These are phyloP conservation scores for Aspergillus neoniger DNA, from an alignment of 2,329 filamentous ascomycete genomes.

Conservation along the genomic window DNA sequence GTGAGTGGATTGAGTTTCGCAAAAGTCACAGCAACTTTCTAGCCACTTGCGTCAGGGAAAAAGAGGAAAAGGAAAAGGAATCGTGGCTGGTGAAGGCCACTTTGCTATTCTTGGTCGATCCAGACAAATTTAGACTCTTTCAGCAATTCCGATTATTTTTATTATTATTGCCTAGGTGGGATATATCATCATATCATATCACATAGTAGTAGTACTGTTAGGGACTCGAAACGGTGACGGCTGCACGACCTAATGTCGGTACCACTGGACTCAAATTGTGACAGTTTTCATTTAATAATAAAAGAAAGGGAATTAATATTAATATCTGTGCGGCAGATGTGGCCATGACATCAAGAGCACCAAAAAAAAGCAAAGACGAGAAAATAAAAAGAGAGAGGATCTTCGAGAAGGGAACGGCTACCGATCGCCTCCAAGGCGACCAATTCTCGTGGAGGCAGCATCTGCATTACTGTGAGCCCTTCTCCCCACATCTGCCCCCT, in stretches of 20 bases:
- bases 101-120: background rate
- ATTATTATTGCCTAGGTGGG: too few relatives aligned
- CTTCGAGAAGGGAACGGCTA: background rate
- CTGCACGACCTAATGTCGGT: too few relatives aligned
- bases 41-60: slow-evolving; percentile 16
- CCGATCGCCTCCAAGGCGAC: background rate
- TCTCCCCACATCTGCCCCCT: background rate
- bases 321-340: background rate
- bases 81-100: slow-evolving; percentile 10
- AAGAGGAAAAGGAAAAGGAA: background rate
- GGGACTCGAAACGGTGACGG: too few relatives aligned
- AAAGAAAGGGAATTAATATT: background rate
- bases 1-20: slow-evolving; percentile 7
- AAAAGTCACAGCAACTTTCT: background rate
- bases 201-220: too few relatives aligned
- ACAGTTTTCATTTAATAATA: background rate
- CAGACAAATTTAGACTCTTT: too few relatives aligned
- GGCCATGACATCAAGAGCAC: background rate
- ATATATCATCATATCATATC: too few relatives aligned
- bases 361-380: background rate
- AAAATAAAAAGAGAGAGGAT: background rate
- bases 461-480: background rate
- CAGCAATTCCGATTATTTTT: too few relatives aligned
- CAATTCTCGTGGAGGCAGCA: slow-evolving; percentile 1
- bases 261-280: too few relatives aligned